phyloP scores from a whole-genome alignment of 2,329 filamentous ascomycete genomes.

The Grosmannia clavigera region DNA sequence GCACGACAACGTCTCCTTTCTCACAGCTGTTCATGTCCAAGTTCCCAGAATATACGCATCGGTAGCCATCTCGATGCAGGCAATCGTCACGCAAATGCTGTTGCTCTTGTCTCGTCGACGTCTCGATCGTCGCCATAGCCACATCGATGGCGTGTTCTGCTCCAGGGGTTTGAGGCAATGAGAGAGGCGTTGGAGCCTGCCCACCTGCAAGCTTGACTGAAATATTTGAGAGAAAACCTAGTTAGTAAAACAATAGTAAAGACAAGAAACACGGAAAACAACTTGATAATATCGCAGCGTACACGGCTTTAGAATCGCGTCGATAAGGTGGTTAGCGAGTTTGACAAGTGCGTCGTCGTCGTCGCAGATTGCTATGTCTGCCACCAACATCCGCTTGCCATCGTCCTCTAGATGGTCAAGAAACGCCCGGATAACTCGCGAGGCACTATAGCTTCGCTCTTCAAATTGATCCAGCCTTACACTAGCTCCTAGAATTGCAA shows the following conservation, averaged over 20 bases:
- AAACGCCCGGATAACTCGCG: not conserved
- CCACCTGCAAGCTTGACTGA: conserved; percentile 2
- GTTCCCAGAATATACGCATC: not conserved
- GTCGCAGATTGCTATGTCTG: not conserved
- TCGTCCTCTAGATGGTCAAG: not conserved
- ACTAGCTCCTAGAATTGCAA: not conserved
- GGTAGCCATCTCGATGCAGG: conserved; percentile 3
- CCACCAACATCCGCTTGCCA: not conserved
- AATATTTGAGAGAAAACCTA: too few relatives aligned
- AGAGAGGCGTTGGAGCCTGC: not conserved
- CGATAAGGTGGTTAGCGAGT: not conserved
- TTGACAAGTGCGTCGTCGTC: not conserved
- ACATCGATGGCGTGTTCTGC: not conserved
- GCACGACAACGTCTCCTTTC: not conserved
- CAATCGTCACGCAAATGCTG: not conserved
- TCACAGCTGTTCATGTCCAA: not conserved
- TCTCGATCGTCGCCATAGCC: not conserved
- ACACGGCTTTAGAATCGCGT: not conserved
- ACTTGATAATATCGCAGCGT: not conserved
- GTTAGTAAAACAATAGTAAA: too few relatives aligned
- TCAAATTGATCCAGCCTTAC: not conserved
- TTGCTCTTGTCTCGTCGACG: not conserved
- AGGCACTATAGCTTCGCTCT: not conserved
- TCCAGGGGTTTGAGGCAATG: not conserved
- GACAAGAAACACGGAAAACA: not conserved